These are phyloP conservation scores for Boletus huronensis DNA, from an alignment of 768 basidiomycete genomes.

Conservation along the genomic window DNA sequence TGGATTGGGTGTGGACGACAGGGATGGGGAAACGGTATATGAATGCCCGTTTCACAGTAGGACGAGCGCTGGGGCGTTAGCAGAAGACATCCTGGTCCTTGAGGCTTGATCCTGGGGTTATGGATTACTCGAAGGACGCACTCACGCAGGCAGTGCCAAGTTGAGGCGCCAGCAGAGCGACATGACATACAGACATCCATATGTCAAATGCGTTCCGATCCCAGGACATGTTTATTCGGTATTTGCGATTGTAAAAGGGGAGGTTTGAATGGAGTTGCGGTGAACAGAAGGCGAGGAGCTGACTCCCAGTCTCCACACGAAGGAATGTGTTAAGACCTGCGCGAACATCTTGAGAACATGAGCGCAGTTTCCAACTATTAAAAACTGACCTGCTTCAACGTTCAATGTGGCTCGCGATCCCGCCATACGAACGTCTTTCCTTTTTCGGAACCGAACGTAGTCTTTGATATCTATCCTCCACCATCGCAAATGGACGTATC, in stretches of 20 bases:
- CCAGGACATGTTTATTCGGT: background rate
- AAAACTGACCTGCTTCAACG: background rate
- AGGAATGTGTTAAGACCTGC: too few relatives aligned
- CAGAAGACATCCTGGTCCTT: background rate
- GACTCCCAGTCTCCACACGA: too few relatives aligned
- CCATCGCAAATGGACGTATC: constrained; percentile 10
- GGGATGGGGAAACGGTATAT: background rate
- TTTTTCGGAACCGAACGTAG: background rate
- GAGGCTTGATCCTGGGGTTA: background rate
- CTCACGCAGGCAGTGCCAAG: too few relatives aligned
- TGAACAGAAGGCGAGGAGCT: background rate
- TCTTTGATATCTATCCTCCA: background rate
- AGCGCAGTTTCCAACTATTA: too few relatives aligned
- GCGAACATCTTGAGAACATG: too few relatives aligned
- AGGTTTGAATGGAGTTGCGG: too few relatives aligned
- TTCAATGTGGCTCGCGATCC: background rate
- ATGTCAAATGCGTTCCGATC: background rate
- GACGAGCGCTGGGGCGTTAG: too few relatives aligned
- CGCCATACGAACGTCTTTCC: background rate
- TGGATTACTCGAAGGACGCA: too few relatives aligned
- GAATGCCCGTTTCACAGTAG: background rate
- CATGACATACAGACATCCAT: background rate
- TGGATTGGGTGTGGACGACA: background rate
- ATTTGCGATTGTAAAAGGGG: too few relatives aligned
- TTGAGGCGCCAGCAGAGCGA: background rate